Conservation (phyloP, 2,329 filamentous ascomycete genomes). For the Zalaria obscura region DNA sequence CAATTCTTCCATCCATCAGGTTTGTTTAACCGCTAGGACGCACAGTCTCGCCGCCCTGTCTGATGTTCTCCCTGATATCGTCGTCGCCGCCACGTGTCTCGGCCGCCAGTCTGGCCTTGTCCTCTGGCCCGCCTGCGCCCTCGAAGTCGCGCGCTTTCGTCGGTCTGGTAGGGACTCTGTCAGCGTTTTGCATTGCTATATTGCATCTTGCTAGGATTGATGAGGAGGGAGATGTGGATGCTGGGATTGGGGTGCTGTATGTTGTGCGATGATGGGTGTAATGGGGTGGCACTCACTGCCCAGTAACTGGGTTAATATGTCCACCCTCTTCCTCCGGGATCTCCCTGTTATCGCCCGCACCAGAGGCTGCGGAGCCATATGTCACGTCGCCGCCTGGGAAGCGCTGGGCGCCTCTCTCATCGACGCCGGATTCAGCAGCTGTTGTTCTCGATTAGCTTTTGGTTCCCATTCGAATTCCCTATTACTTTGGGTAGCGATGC, state of each 20-base stretch:
- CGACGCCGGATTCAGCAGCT: conserved; percentile 34
- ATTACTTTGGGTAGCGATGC: too few relatives aligned
- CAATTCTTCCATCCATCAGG: too few relatives aligned
- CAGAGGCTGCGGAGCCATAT: conserved; percentile 28
- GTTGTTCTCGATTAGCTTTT: not conserved
- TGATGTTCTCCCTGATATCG: conserved; percentile 24
- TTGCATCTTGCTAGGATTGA: not conserved
- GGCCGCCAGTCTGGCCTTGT: conserved; percentile 23
- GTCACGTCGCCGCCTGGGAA: conserved; percentile 31
- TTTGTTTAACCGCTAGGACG: conserved; percentile 6
- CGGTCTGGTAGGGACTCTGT: too few relatives aligned
- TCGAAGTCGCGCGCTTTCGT: conserved; percentile 36
- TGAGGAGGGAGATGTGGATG: not conserved
- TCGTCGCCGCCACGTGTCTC: conserved; percentile 25
- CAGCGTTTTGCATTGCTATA: not conserved
- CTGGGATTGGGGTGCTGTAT: not conserved
- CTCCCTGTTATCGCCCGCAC: conserved; percentile 31
- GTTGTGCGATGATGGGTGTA: not conserved
- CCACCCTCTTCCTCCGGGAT: conserved; percentile 34
- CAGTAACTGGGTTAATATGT: conserved; percentile 23
- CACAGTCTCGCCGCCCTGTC: conserved; percentile 18
- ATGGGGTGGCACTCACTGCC: conserved; percentile 17
- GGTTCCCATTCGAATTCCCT: too few relatives aligned
- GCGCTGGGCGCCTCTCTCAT: conserved; percentile 23
- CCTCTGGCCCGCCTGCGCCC: conserved; percentile 33